Percentiles rank a stretch among this genome's conserved stretches.
These are phyloP conservation scores for Pestalotiopsis sp. DNA, from an alignment of 2,329 filamentous ascomycete genomes.

Conservation along the genomic window DNA sequence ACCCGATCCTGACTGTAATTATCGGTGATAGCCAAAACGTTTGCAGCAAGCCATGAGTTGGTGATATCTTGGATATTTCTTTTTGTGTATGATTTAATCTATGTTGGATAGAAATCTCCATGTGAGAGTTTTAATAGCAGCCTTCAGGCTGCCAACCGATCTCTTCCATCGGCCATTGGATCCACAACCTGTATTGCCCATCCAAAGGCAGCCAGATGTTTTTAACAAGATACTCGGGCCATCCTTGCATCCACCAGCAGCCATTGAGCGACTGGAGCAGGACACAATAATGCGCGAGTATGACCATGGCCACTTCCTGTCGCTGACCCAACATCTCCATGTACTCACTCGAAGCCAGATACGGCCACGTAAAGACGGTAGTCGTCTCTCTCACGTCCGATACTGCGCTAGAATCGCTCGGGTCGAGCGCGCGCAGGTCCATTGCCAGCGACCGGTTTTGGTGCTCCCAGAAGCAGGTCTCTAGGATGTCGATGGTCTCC, in stretches of 20 bases:
- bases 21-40: no score
- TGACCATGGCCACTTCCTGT: not conserved
- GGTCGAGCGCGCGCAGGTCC: not conserved
- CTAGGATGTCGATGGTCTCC: not conserved
- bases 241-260: conserved; percentile 1
- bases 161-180: not conserved
- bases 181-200: not conserved
- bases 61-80: no score
- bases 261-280: not conserved
- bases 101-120: no score
- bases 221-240: not conserved
- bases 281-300: not conserved
- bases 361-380: not conserved
- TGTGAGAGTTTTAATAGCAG: not conserved
- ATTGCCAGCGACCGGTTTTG: not conserved
- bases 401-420: not conserved
- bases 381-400: not conserved
- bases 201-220: not conserved
- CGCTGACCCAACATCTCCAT: not conserved
- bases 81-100: no score
- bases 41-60: no score
- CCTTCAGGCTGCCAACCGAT: not conserved
- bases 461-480: not conserved
- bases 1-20: no score
- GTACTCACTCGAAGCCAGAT: not conserved